Base-by-base conservation (phyloP, 495 filamentous ascomycete species). In the Tuber magnatum region DNA sequence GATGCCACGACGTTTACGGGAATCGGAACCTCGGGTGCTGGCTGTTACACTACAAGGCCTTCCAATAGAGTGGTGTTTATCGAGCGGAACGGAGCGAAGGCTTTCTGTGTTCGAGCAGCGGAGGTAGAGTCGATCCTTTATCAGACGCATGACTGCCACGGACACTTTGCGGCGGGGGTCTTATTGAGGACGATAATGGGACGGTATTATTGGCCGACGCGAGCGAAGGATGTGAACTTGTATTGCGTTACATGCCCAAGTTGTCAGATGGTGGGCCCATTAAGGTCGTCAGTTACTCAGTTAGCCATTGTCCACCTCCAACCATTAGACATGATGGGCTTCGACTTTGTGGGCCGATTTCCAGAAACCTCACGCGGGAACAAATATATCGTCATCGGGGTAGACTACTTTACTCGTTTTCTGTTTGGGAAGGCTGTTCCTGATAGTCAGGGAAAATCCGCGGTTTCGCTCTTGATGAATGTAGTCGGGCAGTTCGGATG, bases 331-430 rank as follows among this genome's bases (percentile, higher is more conserved):
- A n/a, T n/a, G n/a, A n/a, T n/a, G n/a, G n/a, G n/a, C n/a, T n/a
- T n/a, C n/a, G 38, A 43, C 5, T 71, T 71, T 71, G 69, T 71
- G 0, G 69, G 69, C 1, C 8, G 28, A 1, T 46, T 73, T 0
- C 38, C 46, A 10, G 44, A 39, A 0, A 35, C 22, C 9, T 3
- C 1, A 0, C 16, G 44, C 5, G 41, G 70, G 0, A 41, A 46
- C 2, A 39, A 40, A 51, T 75, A 78, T 32, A 75, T 78, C 18
- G 0, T 72, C 1, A 71, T 78, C 6, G 73, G 40, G 6, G 56
- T 78, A 0, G 73, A 75, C 39, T 78, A 78, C 43, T 78, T 78
- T 22, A 75, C 73, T 1, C 20, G 38, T 4, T 73, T 22, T 40
- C 46, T 46, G 48, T 72, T 35, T 32, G 71, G 2, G 68, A 65